Evolutionary conservation across 2,329 filamentous ascomycete species (phyloP).

Genomic region (Aureobasidium lini): DNA sequence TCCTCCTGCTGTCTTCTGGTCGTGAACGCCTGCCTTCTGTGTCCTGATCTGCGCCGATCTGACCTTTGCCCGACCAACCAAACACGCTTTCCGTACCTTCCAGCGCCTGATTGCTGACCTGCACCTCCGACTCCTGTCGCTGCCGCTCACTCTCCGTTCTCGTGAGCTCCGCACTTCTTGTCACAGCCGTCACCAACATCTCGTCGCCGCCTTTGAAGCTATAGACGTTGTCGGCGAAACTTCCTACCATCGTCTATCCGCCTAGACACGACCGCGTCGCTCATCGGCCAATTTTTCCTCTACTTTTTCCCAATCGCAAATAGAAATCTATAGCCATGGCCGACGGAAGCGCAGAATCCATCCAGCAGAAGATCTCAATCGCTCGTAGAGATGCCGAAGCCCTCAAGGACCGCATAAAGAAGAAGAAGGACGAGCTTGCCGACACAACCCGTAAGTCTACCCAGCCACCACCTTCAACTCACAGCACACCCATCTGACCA

Average conservation of each 20-base stretch:
- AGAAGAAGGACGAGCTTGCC: slow-evolving; percentile 98
- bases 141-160: slow-evolving; percentile 2
- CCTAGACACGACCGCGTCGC: slow-evolving; percentile 2
- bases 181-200: not conserved
- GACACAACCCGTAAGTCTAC: slow-evolving; percentile 82
- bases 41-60: not conserved
- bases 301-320: not conserved
- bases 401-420: slow-evolving; percentile 97
- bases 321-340: slow-evolving; percentile 29
- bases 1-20: not conserved
- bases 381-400: slow-evolving; percentile 96
- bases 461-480: not conserved
- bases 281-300: not conserved
- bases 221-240: not conserved
- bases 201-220: not conserved
- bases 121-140: slow-evolving; percentile 10
- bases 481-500: not conserved
- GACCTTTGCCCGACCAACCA: slow-evolving; percentile 5
- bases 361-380: slow-evolving; percentile 70
- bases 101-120: slow-evolving; percentile 11
- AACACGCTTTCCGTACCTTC: not conserved
- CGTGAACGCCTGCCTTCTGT: not conserved
- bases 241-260: not conserved
- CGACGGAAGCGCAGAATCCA: slow-evolving; percentile 44
- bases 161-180: slow-evolving; percentile 3